Conservation (phyloP, 345 rosid genomes). For the Hypericum perforatum region DNA sequence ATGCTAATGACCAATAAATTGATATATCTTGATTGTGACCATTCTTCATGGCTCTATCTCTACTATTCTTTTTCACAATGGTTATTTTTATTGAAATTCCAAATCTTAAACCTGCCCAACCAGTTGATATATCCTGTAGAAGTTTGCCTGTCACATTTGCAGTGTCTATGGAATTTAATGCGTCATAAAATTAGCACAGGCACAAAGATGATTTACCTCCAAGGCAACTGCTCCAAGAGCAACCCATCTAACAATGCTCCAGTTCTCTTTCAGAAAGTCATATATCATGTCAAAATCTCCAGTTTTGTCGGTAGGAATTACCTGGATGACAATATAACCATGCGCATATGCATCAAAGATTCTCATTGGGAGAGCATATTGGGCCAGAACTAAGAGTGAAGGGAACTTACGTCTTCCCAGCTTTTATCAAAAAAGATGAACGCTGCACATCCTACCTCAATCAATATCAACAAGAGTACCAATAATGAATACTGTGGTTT, state of each 20-base stretch:
- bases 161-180: too few species aligned
- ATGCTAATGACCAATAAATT: too few species aligned
- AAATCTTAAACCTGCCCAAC: too few species aligned
- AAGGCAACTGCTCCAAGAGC: slow-evolving; percentile 80
- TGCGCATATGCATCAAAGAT: slow-evolving; percentile 3
- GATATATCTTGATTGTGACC: too few species aligned
- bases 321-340: slow-evolving; percentile 27
- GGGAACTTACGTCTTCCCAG: slow-evolving; percentile 68
- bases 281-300: slow-evolving; percentile 69
- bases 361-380: not conserved
- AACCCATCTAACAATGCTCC: slow-evolving; percentile 79
- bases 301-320: slow-evolving; percentile 73
- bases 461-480: slow-evolving; percentile 77
- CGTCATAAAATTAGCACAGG: too few species aligned
- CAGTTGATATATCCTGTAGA: too few species aligned
- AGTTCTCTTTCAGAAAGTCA: slow-evolving; percentile 63
- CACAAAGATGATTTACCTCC: slow-evolving; percentile 45
- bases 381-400: not conserved
- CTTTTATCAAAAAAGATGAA: slow-evolving; percentile 77
- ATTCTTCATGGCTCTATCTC: too few species aligned
- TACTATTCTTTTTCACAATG: too few species aligned
- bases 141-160: too few species aligned
- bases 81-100: too few species aligned
- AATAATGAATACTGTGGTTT: slow-evolving; percentile 55
- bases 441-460: slow-evolving; percentile 84